phyloP scores from a whole-genome alignment of 306 rosid species.

The Begonia peltatifolia region DNA sequence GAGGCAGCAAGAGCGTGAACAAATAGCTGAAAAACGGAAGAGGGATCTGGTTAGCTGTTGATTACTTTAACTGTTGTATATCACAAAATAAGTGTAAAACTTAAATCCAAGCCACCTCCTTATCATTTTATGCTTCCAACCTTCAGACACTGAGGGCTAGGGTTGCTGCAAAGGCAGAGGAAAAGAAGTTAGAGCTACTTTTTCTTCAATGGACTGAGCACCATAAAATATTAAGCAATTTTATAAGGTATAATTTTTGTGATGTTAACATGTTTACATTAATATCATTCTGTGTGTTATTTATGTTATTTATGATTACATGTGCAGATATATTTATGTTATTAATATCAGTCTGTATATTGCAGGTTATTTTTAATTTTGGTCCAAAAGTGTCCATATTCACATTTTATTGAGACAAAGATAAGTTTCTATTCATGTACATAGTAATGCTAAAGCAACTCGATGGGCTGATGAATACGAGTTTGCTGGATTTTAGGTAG shows the following conservation, averaged over 20 bases:
- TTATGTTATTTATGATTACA: too few relatives aligned
- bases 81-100: neutral
- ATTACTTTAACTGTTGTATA: neutral
- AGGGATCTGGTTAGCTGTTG: conserved; percentile 68
- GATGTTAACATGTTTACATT: neutral
- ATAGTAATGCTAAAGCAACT: conserved; percentile 56
- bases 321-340: neutral
- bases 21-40: conserved; percentile 73
- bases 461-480: conserved; percentile 40
- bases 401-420: conserved; percentile 92
- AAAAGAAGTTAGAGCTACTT: conserved; percentile 90
- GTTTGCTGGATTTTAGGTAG: conserved; percentile 34
- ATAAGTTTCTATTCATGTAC: conserved; percentile 93
- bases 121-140: conserved; percentile 4
- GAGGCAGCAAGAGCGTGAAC: conserved; percentile 83
- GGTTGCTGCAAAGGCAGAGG: conserved; percentile 94
- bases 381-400: conserved; percentile 99
- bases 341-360: conserved; percentile 1
- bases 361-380: conserved; percentile 98
- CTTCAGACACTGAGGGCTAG: conserved; percentile 87
- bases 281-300: conserved; percentile 8
- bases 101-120: neutral
- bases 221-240: conserved; percentile 78
- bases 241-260: conserved; percentile 55
- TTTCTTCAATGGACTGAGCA: conserved; percentile 96